These are phyloP conservation scores for Rhododendron ovatum DNA, from an alignment of 148 eudicot species.

Conservation along the genomic window DNA sequence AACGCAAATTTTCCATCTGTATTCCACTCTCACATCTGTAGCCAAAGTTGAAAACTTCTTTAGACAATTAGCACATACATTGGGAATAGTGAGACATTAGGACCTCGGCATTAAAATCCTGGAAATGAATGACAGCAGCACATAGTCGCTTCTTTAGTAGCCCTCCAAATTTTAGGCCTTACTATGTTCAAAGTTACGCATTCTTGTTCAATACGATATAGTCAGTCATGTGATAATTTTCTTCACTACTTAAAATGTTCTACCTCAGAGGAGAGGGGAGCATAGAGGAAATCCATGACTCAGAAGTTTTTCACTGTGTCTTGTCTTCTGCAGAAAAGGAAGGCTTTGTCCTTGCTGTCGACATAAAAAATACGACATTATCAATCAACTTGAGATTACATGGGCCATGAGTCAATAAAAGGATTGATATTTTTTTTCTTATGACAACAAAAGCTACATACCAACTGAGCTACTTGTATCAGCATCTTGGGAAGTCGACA, in stretches of 20 bases:
- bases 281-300: background rate
- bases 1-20: slow-evolving; percentile 40
- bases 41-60: slow-evolving; percentile 15
- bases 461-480: background rate
- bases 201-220: background rate
- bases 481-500: background rate
- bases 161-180: background rate
- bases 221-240: background rate
- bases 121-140: slow-evolving; percentile 71
- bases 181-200: background rate
- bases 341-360: background rate
- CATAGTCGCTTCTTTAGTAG: background rate
- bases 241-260: background rate
- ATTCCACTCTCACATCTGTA: slow-evolving; percentile 9
- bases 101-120: slow-evolving; percentile 92
- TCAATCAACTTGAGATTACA: background rate
- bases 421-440: background rate
- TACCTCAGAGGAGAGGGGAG: background rate
- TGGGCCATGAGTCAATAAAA: background rate
- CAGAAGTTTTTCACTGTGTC: background rate
- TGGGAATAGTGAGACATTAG: slow-evolving; percentile 80
- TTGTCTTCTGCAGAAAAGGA: background rate
- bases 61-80: slow-evolving; percentile 56
- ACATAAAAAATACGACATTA: background rate
- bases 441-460: background rate